Conservation (phyloP, 2,329 filamentous ascomycete genomes). For the Pseudocercospora vitis region DNA sequence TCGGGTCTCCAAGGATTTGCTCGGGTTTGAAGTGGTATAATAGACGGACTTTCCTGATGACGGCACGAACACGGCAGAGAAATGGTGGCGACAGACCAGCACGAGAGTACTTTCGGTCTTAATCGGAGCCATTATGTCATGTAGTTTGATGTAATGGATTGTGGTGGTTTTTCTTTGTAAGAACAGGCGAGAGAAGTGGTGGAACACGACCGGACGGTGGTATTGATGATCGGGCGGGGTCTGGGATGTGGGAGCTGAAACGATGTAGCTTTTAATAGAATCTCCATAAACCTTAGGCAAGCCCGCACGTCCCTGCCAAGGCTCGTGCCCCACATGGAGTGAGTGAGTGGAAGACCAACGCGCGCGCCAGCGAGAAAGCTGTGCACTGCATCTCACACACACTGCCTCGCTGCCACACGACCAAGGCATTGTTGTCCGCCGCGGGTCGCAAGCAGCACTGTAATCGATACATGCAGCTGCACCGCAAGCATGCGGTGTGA, state of each 20-base stretch:
- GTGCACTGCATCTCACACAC: not conserved
- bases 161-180: constrained; percentile 1
- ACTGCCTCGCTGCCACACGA: no score
- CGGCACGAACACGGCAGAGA: not conserved
- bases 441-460: not conserved
- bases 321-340: not conserved
- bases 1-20: constrained; percentile 7
- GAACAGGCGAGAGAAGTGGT: constrained; percentile 2
- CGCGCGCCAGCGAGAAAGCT: no score
- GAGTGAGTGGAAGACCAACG: not conserved
- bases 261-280: not conserved
- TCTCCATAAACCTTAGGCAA: not conserved
- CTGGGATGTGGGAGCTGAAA: not conserved
- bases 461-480: not conserved
- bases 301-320: not conserved
- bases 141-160: not conserved
- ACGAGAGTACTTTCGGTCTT: not conserved
- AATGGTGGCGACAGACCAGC: not conserved
- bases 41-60: no score
- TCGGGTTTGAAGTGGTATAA: not conserved
- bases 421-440: constrained; percentile 10
- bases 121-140: not conserved
- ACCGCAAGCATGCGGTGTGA: constrained; percentile 2
- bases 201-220: not conserved
- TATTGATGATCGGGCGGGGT: no score